Conservation (phyloP, 1,284 basidiomycete species). For the Ganoderma sinense region DNA sequence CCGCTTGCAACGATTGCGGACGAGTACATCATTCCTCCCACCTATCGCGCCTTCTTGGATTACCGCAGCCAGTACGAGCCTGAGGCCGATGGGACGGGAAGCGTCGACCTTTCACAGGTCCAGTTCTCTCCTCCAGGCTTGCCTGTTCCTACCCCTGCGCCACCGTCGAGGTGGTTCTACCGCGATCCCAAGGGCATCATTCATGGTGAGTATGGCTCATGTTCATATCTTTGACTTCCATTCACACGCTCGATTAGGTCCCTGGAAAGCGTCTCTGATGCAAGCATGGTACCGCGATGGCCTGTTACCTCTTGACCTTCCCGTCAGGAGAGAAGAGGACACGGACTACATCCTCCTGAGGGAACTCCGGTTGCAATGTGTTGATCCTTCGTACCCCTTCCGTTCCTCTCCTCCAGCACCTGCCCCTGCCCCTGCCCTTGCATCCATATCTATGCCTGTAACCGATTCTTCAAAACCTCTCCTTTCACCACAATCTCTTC, state of each 20-base stretch:
- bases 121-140: constrained; percentile 82
- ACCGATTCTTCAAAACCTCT: constrained; percentile 61
- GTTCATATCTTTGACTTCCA: background rate
- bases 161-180: constrained; percentile 81
- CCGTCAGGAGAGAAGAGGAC: constrained; percentile 79
- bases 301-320: constrained; percentile 78
- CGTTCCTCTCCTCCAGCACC: constrained; percentile 54
- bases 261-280: constrained; percentile 87
- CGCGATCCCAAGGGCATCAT: constrained; percentile 79
- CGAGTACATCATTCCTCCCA: constrained; percentile 88
- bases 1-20: constrained; percentile 87
- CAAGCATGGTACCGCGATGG: constrained; percentile 87
- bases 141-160: constrained; percentile 68
- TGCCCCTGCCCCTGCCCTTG: constrained; percentile 22
- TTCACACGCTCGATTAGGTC: constrained; percentile 53
- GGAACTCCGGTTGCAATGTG: constrained; percentile 75
- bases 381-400: constrained; percentile 83
- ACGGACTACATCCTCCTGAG: constrained; percentile 69
- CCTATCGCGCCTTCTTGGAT: constrained; percentile 79
- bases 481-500: constrained; percentile 77
- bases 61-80: constrained; percentile 71
- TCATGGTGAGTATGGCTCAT: constrained; percentile 61
- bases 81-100: constrained; percentile 49
- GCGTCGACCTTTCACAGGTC: constrained; percentile 60
- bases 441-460: constrained; percentile 23